A percentile compares a stretch with the other conserved stretches of the same genome.
These are phyloP conservation scores for Paecilomyces dactylethromorphus DNA, from an alignment of 2,329 filamentous ascomycete genomes.

Conservation along the genomic window DNA sequence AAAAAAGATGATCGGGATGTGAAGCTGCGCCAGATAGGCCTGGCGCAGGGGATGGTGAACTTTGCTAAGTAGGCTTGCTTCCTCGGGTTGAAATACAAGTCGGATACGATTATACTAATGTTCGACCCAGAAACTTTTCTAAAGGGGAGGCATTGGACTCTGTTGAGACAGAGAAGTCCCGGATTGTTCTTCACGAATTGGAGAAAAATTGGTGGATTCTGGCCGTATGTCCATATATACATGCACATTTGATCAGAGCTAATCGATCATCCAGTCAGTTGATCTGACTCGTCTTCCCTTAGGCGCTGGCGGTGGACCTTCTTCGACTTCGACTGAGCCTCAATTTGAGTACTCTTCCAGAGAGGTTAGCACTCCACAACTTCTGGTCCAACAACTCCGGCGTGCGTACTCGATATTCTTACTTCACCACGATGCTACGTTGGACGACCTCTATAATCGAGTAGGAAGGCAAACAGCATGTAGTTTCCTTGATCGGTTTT, in stretches of 20 bases:
- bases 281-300: slow-evolving; percentile 70
- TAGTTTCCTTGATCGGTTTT: slow-evolving; percentile 68
- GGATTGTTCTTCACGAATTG: slow-evolving; percentile 78
- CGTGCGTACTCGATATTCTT: slow-evolving; percentile 80
- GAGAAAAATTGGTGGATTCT: slow-evolving; percentile 94
- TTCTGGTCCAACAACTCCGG: slow-evolving; percentile 73
- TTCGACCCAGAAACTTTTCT: slow-evolving; percentile 63
- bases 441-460: slow-evolving; percentile 63
- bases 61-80: slow-evolving; percentile 60
- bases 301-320: slow-evolving; percentile 38
- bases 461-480: slow-evolving; percentile 63
- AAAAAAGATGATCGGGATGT: slow-evolving; percentile 69
- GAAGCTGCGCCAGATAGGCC: slow-evolving; percentile 81
- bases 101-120: slow-evolving; percentile 12
- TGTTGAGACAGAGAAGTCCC: slow-evolving; percentile 84
- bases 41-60: slow-evolving; percentile 93
- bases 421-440: slow-evolving; percentile 73
- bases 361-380: slow-evolving; percentile 74
- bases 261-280: slow-evolving; percentile 54
- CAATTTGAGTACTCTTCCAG: slow-evolving; percentile 76
- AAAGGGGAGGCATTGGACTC: slow-evolving; percentile 68
- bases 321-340: slow-evolving; percentile 33
- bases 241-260: slow-evolving; percentile 1
- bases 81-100: not conserved
- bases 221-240: slow-evolving; percentile 51